Percentiles rank a stretch among this genome's conserved stretches.
Conservation (phyloP, 1,139 yeast species). For the Nakaseomyces nivariensis region DNA sequence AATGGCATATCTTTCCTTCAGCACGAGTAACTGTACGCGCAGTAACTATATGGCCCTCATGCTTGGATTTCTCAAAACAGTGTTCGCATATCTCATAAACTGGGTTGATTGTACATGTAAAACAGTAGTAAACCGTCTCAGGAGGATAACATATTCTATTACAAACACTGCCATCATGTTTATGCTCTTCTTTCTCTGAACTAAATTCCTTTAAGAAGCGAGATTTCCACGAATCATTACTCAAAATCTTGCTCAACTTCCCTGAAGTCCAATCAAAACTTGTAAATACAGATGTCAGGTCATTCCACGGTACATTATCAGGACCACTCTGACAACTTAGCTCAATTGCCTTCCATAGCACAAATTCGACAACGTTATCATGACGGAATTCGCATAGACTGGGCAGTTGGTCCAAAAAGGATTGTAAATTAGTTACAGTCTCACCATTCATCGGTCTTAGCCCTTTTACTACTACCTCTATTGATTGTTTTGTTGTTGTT, state of each 20-base stretch:
- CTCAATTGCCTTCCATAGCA: slow-evolving; percentile 1
- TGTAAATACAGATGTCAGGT: background rate
- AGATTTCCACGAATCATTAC: background rate
- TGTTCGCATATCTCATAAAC: slow-evolving; percentile 47
- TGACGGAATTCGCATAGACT: background rate
- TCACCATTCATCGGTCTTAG: background rate
- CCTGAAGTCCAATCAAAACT: background rate
- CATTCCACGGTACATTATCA: background rate
- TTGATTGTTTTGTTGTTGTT: no score
- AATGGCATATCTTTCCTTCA: slow-evolving; percentile 90
- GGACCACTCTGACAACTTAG: background rate
- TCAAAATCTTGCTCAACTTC: background rate
- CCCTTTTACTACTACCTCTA: no score
- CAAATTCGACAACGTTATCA: background rate
- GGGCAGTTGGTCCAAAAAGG: background rate
- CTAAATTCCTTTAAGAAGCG: background rate
- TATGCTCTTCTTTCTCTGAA: slow-evolving; percentile 4
- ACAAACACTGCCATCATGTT: slow-evolving; percentile 22
- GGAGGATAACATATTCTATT: slow-evolving; percentile 21
- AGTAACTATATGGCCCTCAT: slow-evolving; percentile 66
- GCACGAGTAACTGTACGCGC: slow-evolving; percentile 67
- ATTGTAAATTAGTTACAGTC: background rate
- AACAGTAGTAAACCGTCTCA: slow-evolving; percentile 27
- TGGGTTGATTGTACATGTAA: slow-evolving; percentile 28
- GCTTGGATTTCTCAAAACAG: slow-evolving; percentile 66